Conservation (phyloP, 805 yeast species). For the Metschnikowia kofuensis region DNA sequence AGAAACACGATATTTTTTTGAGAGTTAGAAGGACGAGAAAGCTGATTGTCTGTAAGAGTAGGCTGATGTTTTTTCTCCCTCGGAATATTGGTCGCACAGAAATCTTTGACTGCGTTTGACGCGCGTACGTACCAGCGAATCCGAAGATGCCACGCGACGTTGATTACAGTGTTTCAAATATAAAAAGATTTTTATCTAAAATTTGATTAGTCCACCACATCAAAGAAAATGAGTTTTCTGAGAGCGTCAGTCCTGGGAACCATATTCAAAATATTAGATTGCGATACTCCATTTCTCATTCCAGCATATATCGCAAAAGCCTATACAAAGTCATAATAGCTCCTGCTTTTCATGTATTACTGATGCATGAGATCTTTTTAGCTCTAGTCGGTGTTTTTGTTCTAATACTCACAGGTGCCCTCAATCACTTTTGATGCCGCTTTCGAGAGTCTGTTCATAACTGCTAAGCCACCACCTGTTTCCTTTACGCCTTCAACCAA, state of each 20-base stretch:
- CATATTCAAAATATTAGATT: no score
- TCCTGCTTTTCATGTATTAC: background rate
- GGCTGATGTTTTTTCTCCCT: background rate
- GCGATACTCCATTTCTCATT: background rate
- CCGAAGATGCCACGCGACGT: background rate
- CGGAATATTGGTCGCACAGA: background rate
- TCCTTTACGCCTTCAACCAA: slow-evolving; percentile 82
- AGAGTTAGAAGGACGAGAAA: background rate
- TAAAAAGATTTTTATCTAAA: no score
- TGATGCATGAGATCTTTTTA: no score
- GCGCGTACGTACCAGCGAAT: background rate
- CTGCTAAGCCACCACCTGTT: slow-evolving; percentile 81
- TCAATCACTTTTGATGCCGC: slow-evolving; percentile 59
- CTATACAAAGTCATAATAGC: background rate
- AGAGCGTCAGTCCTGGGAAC: background rate
- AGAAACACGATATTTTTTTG: background rate
- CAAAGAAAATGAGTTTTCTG: background rate
- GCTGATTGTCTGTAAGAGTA: background rate
- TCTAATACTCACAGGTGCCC: background rate
- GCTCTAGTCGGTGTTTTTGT: background rate
- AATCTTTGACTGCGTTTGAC: background rate
- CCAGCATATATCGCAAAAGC: background rate
- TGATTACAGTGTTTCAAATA: background rate
- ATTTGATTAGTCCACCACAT: background rate
- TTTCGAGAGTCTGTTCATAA: slow-evolving; percentile 85